These are phyloP conservation scores for Psilocybe azurescens DNA, from an alignment of 768 basidiomycete species.

Conservation along the genomic window DNA sequence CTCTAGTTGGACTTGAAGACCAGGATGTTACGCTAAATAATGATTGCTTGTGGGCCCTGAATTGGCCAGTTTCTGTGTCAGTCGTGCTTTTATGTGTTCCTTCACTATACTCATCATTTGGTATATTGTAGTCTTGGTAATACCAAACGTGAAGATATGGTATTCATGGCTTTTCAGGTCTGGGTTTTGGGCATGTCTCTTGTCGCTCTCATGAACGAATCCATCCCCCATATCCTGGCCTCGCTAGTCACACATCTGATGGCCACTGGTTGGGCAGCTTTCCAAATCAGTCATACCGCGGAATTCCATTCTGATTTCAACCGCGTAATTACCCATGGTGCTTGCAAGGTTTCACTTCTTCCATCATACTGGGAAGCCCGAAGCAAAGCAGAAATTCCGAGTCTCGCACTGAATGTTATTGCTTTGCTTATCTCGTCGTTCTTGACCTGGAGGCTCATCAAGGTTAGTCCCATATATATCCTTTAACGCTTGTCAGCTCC, in stretches of 20 bases:
- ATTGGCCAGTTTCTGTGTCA: slow-evolving; percentile 74
- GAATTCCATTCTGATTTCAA: slow-evolving; percentile 62
- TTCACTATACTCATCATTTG: slow-evolving; percentile 7
- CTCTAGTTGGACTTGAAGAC: slow-evolving; percentile 19
- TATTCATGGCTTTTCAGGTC: slow-evolving; percentile 79
- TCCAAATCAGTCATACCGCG: slow-evolving; percentile 67
- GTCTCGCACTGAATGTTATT: slow-evolving; percentile 63
- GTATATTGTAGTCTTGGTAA: slow-evolving; percentile 56
- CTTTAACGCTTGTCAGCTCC: background rate
- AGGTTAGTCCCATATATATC: slow-evolving; percentile 46
- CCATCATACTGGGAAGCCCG: slow-evolving; percentile 70
- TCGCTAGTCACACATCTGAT: slow-evolving; percentile 75
- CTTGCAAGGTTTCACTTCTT: slow-evolving; percentile 63
- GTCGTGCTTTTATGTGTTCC: slow-evolving; percentile 27
- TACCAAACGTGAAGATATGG: slow-evolving; percentile 79
- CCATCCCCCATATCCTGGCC: slow-evolving; percentile 81
- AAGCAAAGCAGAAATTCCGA: slow-evolving; percentile 63
- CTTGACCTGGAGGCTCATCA: slow-evolving; percentile 77
- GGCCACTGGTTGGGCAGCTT: slow-evolving; percentile 75
- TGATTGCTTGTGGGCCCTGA: slow-evolving; percentile 63
- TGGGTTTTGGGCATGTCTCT: slow-evolving; percentile 84
- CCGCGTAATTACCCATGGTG: slow-evolving; percentile 63
- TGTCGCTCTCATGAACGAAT: slow-evolving; percentile 76
- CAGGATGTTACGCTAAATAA: slow-evolving; percentile 41
- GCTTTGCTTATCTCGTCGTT: slow-evolving; percentile 65